phyloP scores from a whole-genome alignment of 371 early-diverging fungal genomes.

The Mucor racemosus region DNA sequence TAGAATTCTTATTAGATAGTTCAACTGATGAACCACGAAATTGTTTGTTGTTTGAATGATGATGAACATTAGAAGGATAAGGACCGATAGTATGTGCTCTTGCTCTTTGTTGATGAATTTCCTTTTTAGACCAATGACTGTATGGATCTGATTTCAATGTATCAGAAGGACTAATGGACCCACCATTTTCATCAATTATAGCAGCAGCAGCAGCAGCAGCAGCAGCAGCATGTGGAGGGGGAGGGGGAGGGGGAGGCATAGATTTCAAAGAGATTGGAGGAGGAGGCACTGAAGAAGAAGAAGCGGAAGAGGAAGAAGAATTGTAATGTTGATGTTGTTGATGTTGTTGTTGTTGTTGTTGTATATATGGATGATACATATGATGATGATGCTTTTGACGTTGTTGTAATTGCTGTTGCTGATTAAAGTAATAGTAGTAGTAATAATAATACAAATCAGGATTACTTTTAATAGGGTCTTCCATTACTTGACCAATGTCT shows the following conservation, averaged over 20 bases:
- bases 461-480: constrained; percentile 26
- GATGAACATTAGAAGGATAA: constrained; percentile 5
- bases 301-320: not conserved
- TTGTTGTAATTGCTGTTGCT: constrained; percentile 29
- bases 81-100: constrained; percentile 31
- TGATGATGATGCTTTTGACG: constrained; percentile 14
- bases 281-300: constrained; percentile 16
- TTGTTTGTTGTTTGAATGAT: not conserved
- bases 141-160: constrained; percentile 10
- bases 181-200: not conserved
- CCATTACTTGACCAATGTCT: not conserved
- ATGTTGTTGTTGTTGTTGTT: not conserved
- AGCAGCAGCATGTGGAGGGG: constrained; percentile 12
- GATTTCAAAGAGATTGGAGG: constrained; percentile 23
- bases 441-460: constrained; percentile 39
- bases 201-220: not conserved
- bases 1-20: not conserved
- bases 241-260: constrained; percentile 26
- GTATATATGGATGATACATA: constrained; percentile 6
- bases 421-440: constrained; percentile 36
- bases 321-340: not conserved
- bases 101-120: constrained; percentile 16
- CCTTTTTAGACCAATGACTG: constrained; percentile 11
- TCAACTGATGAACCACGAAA: not conserved
- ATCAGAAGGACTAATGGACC: constrained; percentile 15